These are phyloP conservation scores for Metschnikowia gruessii DNA, from an alignment of 805 yeast species.

Conservation along the genomic window DNA sequence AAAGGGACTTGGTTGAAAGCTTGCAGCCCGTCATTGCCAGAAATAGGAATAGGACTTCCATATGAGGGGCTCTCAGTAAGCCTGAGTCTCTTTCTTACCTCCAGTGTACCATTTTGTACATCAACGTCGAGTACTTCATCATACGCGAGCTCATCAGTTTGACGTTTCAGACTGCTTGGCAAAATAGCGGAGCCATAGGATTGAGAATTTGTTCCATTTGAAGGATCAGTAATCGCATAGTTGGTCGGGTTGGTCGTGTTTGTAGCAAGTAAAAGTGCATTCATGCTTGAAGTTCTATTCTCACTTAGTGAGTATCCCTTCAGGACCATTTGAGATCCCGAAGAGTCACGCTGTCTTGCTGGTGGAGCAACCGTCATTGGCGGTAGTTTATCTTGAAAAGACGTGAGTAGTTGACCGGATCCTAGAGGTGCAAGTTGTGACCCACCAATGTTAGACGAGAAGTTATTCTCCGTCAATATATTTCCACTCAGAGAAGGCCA, in stretches of 20 bases:
- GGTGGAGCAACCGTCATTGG: slow-evolving; percentile 11
- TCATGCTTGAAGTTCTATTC: slow-evolving; percentile 11
- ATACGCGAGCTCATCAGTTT: neutral
- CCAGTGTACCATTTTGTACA: neutral
- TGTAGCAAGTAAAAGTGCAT: slow-evolving; percentile 17
- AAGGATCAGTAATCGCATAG: neutral
- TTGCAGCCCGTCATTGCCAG: neutral
- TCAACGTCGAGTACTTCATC: neutral
- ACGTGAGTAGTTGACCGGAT: neutral
- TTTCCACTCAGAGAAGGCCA: slow-evolving; percentile 1
- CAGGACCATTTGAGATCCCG: neutral
- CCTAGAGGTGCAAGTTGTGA: neutral
- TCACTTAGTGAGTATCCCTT: slow-evolving; percentile 4
- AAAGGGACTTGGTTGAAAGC: neutral
- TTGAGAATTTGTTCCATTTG: neutral
- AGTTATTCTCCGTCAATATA: neutral
- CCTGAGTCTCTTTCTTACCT: slow-evolving; percentile 1
- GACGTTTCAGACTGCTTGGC: slow-evolving; percentile 2
- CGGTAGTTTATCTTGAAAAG: slow-evolving; percentile 15
- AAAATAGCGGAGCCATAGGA: neutral
- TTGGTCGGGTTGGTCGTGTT: slow-evolving; percentile 3
- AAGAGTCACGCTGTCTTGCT: slow-evolving; percentile 2
- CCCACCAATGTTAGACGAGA: neutral
- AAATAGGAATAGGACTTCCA: neutral
- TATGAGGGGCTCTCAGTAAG: neutral